Percentiles rank a stretch among this genome's conserved stretches.
These are phyloP conservation scores for Anisogramma anomala DNA, from an alignment of 2,329 filamentous ascomycete species.

Conservation along the genomic window DNA sequence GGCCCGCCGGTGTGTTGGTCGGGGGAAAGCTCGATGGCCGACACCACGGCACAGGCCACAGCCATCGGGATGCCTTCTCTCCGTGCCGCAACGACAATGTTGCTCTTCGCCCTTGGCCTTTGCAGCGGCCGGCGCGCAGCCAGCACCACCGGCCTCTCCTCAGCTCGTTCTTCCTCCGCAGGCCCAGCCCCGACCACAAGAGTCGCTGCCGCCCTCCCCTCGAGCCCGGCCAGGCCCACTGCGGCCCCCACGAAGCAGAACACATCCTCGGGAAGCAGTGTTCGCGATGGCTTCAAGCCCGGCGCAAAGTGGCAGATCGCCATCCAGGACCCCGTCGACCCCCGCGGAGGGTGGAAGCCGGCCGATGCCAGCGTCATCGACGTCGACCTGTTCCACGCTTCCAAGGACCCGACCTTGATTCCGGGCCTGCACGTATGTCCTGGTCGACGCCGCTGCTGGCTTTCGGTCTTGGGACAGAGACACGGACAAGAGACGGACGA, in stretches of 20 bases:
- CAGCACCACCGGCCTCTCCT: background rate
- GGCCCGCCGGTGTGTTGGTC: no score
- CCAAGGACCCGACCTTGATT: conserved; percentile 8
- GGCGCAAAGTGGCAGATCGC: conserved; percentile 12
- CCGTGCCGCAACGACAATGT: conserved; percentile 9
- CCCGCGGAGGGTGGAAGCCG: conserved; percentile 5
- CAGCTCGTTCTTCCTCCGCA: background rate
- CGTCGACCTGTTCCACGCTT: conserved; percentile 10
- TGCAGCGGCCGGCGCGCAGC: conserved; percentile 1
- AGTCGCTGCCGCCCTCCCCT: no score
- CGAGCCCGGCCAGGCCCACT: background rate
- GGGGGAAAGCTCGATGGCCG: no score
- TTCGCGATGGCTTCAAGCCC: conserved; percentile 3
- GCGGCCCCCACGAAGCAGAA: background rate
- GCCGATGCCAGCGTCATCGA: conserved; percentile 11
- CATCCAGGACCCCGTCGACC: conserved; percentile 10
- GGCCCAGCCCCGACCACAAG: no score
- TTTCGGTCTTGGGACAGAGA: no score
- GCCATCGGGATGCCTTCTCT: conserved; percentile 12
- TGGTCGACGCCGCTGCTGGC: no score
- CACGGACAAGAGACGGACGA: no score
- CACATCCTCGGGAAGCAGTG: background rate
- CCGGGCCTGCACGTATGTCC: conserved; percentile 6
- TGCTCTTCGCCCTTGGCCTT: conserved; percentile 3
- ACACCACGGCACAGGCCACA: no score